A percentile compares a stretch with the other conserved stretches of the same genome.
These are phyloP conservation scores for Amaranthus cruentus DNA, from an alignment of 148 eudicot species.

Conservation along the genomic window DNA sequence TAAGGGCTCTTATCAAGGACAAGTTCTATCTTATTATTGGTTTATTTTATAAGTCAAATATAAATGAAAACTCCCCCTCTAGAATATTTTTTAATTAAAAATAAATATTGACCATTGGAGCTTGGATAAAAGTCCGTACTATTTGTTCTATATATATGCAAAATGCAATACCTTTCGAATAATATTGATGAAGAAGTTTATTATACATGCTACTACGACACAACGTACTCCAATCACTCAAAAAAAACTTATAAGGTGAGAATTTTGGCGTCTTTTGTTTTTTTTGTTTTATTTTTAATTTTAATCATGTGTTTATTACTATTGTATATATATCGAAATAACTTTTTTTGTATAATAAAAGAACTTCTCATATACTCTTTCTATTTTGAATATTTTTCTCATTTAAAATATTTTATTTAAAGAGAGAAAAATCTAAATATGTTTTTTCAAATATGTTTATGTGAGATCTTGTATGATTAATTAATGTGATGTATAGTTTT, in stretches of 20 bases:
- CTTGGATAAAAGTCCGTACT: not conserved
- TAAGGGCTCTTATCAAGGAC: conserved; percentile 3
- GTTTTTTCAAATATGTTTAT: too few relatives aligned
- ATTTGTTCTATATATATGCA: not conserved
- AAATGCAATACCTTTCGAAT: not conserved
- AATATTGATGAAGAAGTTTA: not conserved
- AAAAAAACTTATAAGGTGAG: not conserved
- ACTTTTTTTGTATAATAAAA: too few relatives aligned
- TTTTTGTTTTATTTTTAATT: not conserved
- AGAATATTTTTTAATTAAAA: not conserved
- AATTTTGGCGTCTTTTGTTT: not conserved
- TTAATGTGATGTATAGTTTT: too few relatives aligned
- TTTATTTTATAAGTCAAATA: conserved; percentile 20
- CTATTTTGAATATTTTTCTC: too few relatives aligned
- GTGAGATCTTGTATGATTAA: too few relatives aligned
- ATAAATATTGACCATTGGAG: not conserved
- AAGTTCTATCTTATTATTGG: not conserved
- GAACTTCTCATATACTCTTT: too few relatives aligned
- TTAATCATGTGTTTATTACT: not conserved
- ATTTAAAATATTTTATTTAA: too few relatives aligned
- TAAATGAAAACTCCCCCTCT: conserved; percentile 20
- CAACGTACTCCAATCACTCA: not conserved
- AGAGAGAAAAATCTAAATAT: too few relatives aligned
- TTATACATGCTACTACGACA: too few relatives aligned
- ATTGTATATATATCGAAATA: too few relatives aligned